Evolutionary conservation across 805 yeast species (phyloP), one percentile per base, ranked within the genome.

Genomic region (Saccharomyces mikatae): DNA sequence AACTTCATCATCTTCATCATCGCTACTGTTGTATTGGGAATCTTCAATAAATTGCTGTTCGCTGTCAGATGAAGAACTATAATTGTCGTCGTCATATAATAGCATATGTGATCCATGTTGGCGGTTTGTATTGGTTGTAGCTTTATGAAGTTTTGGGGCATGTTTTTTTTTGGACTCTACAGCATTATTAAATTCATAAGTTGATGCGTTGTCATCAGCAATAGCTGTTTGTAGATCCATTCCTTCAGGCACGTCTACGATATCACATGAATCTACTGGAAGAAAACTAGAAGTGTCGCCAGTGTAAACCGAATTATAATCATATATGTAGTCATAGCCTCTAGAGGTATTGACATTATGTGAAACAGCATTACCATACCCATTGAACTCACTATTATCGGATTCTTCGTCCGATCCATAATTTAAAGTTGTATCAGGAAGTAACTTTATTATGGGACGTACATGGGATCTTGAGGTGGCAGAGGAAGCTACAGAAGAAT

Each of bases 341-440:
- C 90, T 77, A 62, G 78, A 79, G 41, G 87, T 83, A 60, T 80
- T 80, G 41, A 85, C 84, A 64, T 86, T 84, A 70, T 87, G 94
- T 1, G 89, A 83, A 50, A 84, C 78, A 1, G 84, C 80, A 65
- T 84, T 76, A 48, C 68, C 69, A 41, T 59, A 80, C 67, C 80
- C 58, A 64, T 70, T 60, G 62, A 74, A 63, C 50, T 68, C 70
- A 54, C 73, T 60, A 41, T 64, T 72, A 44, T 68, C 73, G 9
- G 72, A 73, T 54, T 80, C 84, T 49, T 80, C 85, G 58, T 83
- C 82, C 53, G 87, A 81, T 6, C 89, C 88, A 66, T 82, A 81
- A 66, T 91, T 90, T 53, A 92, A 78, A 0, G 89, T 83, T 0
- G 98, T 90, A 1, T 97, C 84, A 2, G 98, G 97, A 52, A 92